phyloP scores from a whole-genome alignment of 2,329 filamentous ascomycete genomes.

The Xylariaceae sp. region DNA sequence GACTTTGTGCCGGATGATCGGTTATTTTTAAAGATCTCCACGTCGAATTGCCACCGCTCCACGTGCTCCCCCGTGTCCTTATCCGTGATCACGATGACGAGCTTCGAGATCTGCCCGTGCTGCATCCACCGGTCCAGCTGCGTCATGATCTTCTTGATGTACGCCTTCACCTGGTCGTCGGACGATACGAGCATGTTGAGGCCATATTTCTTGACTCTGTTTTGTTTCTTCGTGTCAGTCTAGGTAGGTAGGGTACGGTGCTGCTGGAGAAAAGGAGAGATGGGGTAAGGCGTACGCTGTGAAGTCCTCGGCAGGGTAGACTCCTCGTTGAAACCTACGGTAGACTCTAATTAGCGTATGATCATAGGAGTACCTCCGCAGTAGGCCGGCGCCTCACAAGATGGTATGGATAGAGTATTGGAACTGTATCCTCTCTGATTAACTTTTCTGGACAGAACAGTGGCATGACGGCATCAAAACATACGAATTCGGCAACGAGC shows the following conservation, averaged over 20 bases:
- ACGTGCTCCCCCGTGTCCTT: conserved; percentile 97
- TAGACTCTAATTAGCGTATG: not conserved
- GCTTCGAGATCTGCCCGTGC: conserved; percentile 93
- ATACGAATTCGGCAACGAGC: conserved; percentile 91
- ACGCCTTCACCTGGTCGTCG: conserved; percentile 97
- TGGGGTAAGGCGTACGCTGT: conserved; percentile 66
- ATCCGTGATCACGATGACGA: conserved; percentile 94
- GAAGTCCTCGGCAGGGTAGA: conserved; percentile 95
- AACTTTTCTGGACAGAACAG: not conserved
- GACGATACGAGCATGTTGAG: conserved; percentile 97
- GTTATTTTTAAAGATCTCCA: conserved; percentile 45
- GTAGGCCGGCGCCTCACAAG: conserved; percentile 55
- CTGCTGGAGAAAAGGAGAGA: not conserved
- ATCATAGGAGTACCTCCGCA: not conserved
- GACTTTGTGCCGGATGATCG: not conserved
- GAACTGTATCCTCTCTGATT: conserved; percentile 57
- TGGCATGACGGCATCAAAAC: conserved; percentile 41
- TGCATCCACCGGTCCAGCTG: conserved; percentile 98
- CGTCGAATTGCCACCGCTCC: conserved; percentile 98
- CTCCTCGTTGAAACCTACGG: conserved; percentile 79
- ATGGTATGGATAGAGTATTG: conserved; percentile 99
- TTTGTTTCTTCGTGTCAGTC: conserved; percentile 3
- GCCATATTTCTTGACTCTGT: conserved; percentile 93
- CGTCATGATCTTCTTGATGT: conserved; percentile 99
- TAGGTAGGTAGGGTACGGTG: not conserved